Evolutionary conservation across 2,329 filamentous ascomycete species (phyloP).

Genomic region (Penicillium janthinellum): DNA sequence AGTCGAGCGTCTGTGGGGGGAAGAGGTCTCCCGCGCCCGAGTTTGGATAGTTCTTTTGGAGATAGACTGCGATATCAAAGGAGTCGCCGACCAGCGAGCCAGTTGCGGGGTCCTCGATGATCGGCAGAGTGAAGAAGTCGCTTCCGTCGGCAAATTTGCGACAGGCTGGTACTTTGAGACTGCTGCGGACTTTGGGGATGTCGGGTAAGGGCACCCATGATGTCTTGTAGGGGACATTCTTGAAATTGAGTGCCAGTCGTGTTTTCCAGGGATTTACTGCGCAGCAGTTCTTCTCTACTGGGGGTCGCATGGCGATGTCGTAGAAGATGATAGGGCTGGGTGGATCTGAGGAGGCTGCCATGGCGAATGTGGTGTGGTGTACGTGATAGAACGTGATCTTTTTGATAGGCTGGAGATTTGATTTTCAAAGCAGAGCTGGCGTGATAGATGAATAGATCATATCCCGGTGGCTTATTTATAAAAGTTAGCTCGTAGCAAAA

Average conservation of each 20-base stretch:
- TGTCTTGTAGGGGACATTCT: slow-evolving; percentile 51
- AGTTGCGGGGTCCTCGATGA: slow-evolving; percentile 53
- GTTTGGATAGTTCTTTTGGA: slow-evolving; percentile 56
- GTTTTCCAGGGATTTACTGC: slow-evolving; percentile 57
- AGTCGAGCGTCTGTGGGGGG: slow-evolving; percentile 48
- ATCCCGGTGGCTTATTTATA: not conserved
- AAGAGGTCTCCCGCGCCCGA: slow-evolving; percentile 53
- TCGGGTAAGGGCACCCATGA: slow-evolving; percentile 58
- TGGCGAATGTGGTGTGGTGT: not conserved
- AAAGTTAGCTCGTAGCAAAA: not conserved
- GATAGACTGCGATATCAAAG: slow-evolving; percentile 65
- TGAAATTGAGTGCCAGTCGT: slow-evolving; percentile 55
- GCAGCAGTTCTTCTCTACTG: slow-evolving; percentile 32
- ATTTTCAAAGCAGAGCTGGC: not conserved
- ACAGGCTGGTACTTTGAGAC: slow-evolving; percentile 51
- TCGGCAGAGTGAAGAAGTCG: slow-evolving; percentile 63
- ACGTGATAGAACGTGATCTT: not conserved
- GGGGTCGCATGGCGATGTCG: slow-evolving; percentile 36
- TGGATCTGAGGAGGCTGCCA: not conserved
- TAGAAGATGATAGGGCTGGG: not conserved
- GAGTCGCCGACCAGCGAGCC: slow-evolving; percentile 58
- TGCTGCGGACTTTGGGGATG: slow-evolving; percentile 51
- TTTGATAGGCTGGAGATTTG: not conserved
- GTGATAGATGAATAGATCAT: not conserved
- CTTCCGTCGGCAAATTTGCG: slow-evolving; percentile 60